Evolutionary conservation across 192 early-diverging fungal species (phyloP), one percentile per base, ranked within the genome.

Genomic region (Coemansia sp.): DNA sequence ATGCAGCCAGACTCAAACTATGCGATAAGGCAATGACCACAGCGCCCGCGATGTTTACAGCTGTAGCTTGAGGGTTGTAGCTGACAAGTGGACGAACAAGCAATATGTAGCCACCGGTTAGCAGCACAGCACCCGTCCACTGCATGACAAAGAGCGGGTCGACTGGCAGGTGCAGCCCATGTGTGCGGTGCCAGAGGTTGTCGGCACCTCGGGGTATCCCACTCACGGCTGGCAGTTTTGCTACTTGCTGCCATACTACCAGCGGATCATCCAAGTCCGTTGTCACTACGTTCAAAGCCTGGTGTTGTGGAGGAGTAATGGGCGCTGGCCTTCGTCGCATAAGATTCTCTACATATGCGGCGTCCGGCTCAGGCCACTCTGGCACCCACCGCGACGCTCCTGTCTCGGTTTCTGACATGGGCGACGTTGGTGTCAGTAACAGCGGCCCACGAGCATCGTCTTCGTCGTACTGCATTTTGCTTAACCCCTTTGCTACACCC

Each of bases 311-410:
- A n/a, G 69, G n/a, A 24, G 47, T 34, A 8, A 53, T 64, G 57
- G 36, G 24, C 33, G 63, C 20, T 64, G 66, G 49, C 10, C 78
- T 73, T 52, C 70, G 78, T 31, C 69, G 58, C 66, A 71, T 53
- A 58, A 76, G 63, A 0, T 57, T 40, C 47, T 62, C 71, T 1
- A 76, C 74, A 22, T 76, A 74, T 40, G 73, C 71, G n/a, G 57
- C 62, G 31, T 73, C 74, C 16, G 77, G 77, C 41, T 79, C 74
- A 0, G 77, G 82, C 77, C 77, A 76, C 53, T 79, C 77, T 20
- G 77, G 74, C 15, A 49, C 64, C 77, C 77, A 79, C 33, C 53
- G 22, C 2, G 74, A 69, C n/a, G 62, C 66, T 60, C 57, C 57
- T 0, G 57, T 9, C 57, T 52, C 46, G 9, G 38, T 47, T 27